These are phyloP conservation scores for Diplocarpon rosae DNA, from an alignment of 2,329 filamentous ascomycete genomes.

Conservation along the genomic window DNA sequence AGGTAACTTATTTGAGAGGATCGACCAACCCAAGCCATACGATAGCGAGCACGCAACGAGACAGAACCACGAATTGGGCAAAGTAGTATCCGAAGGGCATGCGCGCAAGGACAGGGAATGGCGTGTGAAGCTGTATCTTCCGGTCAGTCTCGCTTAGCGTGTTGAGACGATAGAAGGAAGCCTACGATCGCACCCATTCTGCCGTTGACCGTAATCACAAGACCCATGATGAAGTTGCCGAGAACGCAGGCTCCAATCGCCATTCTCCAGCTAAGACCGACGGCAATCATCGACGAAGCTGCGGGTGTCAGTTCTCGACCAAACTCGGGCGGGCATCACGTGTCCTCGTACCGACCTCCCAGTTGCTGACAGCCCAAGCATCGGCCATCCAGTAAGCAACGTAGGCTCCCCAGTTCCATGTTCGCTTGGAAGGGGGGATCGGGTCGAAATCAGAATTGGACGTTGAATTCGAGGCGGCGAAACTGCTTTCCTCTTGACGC, in stretches of 20 bases:
- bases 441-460: conserved; percentile 16
- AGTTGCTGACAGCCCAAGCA: conserved; percentile 14
- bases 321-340: not conserved
- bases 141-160: conserved; percentile 4
- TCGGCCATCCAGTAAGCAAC: conserved; percentile 16
- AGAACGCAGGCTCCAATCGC: conserved; percentile 36
- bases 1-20: too few relatives aligned
- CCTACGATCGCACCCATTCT: conserved; percentile 29
- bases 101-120: conserved; percentile 35
- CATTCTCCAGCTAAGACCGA: conserved; percentile 37
- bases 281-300: conserved; percentile 15
- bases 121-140: conserved; percentile 32
- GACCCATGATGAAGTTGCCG: conserved; percentile 30
- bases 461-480: conserved; percentile 8
- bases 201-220: conserved; percentile 32
- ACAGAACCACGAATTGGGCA: conserved; percentile 31
- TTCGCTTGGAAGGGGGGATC: conserved; percentile 11
- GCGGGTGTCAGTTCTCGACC: not conserved
- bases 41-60: conserved; percentile 35
- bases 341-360: conserved; percentile 12
- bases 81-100: conserved; percentile 37
- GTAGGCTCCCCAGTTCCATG: conserved; percentile 11
- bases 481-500: conserved; percentile 14
- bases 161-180: not conserved
- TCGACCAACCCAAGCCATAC: conserved; percentile 39